phyloP scores from a whole-genome alignment of 345 rosid genomes.

The rapeseed (Brassica napus) region DNA sequence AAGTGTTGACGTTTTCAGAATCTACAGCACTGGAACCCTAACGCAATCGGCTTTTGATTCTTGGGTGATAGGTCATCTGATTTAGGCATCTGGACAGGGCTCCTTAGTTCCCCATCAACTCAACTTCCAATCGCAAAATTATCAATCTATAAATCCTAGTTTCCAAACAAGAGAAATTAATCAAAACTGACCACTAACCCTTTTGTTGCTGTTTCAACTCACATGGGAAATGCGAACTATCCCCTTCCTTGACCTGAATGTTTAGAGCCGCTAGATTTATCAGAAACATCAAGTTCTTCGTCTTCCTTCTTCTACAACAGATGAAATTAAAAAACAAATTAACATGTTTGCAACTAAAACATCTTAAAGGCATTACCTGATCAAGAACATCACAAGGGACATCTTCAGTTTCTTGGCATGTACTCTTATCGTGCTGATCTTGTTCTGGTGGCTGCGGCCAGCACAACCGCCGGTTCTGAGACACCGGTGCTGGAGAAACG shows the following conservation, averaged over 20 bases:
- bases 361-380: no score
- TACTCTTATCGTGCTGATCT: neutral
- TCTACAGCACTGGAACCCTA: slow-evolving; percentile 60
- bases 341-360: neutral
- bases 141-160: neutral
- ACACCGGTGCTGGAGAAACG: slow-evolving; percentile 33
- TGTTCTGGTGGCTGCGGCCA: slow-evolving; percentile 24
- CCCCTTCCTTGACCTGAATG: slow-evolving; percentile 55
- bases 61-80: slow-evolving; percentile 46
- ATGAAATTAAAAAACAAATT: neutral
- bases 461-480: slow-evolving; percentile 31
- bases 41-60: slow-evolving; percentile 46
- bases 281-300: slow-evolving; percentile 39
- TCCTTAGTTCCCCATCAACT: slow-evolving; percentile 54
- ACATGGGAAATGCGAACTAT: slow-evolving; percentile 77
- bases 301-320: slow-evolving; percentile 28
- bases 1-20: neutral
- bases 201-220: slow-evolving; percentile 27
- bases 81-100: slow-evolving; percentile 72
- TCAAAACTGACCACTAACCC: neutral
- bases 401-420: slow-evolving; percentile 27
- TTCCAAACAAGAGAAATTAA: neutral
- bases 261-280: slow-evolving; percentile 50
- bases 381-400: no score
- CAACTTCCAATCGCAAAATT: slow-evolving; percentile 55